Evolutionary conservation across 108 stramenopile species (phyloP).

Genomic region (Cyclostephanos invisitatus): DNA sequence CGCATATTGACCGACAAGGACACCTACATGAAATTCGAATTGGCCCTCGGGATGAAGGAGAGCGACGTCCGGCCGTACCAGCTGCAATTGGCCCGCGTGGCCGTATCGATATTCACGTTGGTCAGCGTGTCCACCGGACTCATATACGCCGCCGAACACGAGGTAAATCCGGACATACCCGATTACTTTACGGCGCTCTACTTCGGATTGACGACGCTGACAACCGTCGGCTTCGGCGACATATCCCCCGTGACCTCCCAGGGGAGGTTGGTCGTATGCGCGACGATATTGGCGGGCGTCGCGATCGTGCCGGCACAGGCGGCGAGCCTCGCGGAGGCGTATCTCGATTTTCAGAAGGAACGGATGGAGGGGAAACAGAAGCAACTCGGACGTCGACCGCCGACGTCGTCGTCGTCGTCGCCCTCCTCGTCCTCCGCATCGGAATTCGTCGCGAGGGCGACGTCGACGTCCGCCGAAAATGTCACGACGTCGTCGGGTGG

Average conservation of each 20-base stretch:
- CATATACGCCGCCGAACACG: conserved; percentile 79
- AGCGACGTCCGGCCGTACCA: conserved; percentile 61
- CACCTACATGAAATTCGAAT: conserved; percentile 64
- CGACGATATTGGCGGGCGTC: conserved; percentile 72
- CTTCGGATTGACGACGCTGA: conserved; percentile 80
- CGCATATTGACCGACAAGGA: conserved; percentile 64
- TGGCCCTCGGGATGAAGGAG: conserved; percentile 59
- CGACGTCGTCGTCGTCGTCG: conserved; percentile 18
- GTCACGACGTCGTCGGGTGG: neutral
- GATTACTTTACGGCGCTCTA: conserved; percentile 84
- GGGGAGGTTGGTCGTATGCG: conserved; percentile 71
- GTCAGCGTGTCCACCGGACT: conserved; percentile 74
- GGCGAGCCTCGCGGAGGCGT: conserved; percentile 48
- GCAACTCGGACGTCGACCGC: conserved; percentile 5
- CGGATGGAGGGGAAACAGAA: neutral
- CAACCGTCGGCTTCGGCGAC: conserved; percentile 81
- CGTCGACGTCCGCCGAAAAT: neutral
- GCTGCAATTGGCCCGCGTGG: conserved; percentile 75
- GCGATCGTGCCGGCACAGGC: conserved; percentile 81
- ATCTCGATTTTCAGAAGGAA: conserved; percentile 48
- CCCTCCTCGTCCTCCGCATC: neutral
- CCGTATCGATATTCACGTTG: conserved; percentile 71
- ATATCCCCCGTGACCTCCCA: conserved; percentile 73
- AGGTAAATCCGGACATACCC: conserved; percentile 67
- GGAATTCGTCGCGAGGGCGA: neutral